Evolutionary conservation across 345 rosid species (phyloP).

Genomic region (Hypericum perforatum): DNA sequence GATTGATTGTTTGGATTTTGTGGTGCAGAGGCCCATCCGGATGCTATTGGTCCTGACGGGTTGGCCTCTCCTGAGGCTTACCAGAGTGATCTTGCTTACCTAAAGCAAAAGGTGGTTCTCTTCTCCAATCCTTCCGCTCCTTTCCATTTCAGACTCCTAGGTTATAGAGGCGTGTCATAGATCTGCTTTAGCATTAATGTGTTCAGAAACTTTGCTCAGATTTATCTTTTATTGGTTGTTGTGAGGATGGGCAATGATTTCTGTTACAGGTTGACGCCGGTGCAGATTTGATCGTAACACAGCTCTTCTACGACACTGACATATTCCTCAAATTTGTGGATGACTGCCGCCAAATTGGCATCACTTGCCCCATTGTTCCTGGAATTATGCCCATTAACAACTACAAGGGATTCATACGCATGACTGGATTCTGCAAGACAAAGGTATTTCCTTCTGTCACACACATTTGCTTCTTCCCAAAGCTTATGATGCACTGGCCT

Average conservation of each 20-base stretch:
- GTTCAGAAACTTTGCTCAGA: no score
- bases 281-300: constrained; percentile 81
- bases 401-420: constrained; percentile 84
- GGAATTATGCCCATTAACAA: constrained; percentile 95
- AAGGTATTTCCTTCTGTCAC: constrained; percentile 33
- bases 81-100: constrained; percentile 71
- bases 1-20: background rate
- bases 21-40: constrained; percentile 83
- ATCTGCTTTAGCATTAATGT: no score
- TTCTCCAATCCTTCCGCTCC: background rate
- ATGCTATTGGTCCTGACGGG: constrained; percentile 62
- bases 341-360: constrained; percentile 91
- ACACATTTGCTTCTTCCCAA: background rate
- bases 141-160: no score
- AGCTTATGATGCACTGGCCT: background rate
- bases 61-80: constrained; percentile 62
- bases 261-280: constrained; percentile 84
- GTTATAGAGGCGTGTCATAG: no score
- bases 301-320: constrained; percentile 86
- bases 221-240: background rate
- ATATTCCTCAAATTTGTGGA: constrained; percentile 80
- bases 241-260: constrained; percentile 11
- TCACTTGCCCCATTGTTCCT: constrained; percentile 81
- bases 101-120: constrained; percentile 66
- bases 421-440: constrained; percentile 97